A percentile compares a stretch with the other conserved stretches of the same genome.
Evolutionary conservation across 202 grass and related monocot species (phyloP).

Genomic region (Carex sylvatica): DNA sequence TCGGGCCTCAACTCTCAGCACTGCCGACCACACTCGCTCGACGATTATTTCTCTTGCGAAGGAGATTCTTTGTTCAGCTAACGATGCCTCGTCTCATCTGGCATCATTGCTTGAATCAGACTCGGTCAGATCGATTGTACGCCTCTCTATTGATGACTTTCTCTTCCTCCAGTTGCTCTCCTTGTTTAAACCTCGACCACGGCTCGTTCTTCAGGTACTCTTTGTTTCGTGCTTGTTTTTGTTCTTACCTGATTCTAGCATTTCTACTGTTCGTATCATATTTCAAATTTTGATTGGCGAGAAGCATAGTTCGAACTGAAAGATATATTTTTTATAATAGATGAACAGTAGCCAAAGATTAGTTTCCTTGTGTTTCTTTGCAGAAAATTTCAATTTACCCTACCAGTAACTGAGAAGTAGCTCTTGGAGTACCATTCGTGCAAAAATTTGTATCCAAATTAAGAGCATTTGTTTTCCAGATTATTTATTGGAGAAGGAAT

Average conservation of each 20-base stretch:
- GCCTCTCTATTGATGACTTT: neutral
- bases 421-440: neutral
- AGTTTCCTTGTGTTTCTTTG: neutral
- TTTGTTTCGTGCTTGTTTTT: constrained; percentile 24
- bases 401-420: neutral
- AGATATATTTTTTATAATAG: neutral
- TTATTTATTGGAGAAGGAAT: constrained; percentile 28
- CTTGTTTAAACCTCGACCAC: constrained; percentile 44
- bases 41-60: neutral
- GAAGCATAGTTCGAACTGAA: neutral
- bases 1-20: neutral
- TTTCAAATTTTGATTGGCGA: neutral
- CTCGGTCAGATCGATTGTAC: neutral
- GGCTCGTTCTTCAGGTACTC: constrained; percentile 48
- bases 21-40: neutral
- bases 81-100: neutral
- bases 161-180: constrained; percentile 53
- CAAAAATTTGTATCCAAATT: constrained; percentile 5
- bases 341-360: neutral
- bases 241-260: constrained; percentile 6
- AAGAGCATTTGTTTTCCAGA: constrained; percentile 4
- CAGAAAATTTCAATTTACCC: neutral
- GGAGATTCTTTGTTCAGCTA: neutral
- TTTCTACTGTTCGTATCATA: neutral
- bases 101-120: constrained; percentile 13